A percentile compares a stretch with the other conserved stretches of the same genome.
Evolutionary conservation across 2,329 filamentous ascomycete species (phyloP).

Genomic region (Verruconis gallopava): DNA sequence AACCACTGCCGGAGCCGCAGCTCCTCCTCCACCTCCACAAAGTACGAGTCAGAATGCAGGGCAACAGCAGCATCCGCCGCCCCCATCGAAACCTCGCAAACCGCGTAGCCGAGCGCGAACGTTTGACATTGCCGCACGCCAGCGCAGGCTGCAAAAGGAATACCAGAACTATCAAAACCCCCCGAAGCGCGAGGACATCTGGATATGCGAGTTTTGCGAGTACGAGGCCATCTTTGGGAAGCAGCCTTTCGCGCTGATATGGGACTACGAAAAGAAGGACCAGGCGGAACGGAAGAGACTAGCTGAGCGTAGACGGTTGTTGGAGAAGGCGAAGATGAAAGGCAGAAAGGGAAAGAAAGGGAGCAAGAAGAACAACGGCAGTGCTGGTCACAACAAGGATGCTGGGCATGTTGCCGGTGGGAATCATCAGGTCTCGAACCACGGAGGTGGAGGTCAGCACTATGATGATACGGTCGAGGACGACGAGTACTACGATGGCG

Average conservation of each 20-base stretch:
- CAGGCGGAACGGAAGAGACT: conserved; percentile 69
- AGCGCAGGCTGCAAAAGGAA: conserved; percentile 64
- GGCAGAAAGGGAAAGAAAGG: conserved; percentile 54
- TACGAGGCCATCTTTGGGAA: conserved; percentile 92
- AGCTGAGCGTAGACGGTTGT: conserved; percentile 68
- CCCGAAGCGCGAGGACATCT: conserved; percentile 59
- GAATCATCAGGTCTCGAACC: background rate
- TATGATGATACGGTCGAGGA: conserved; percentile 4
- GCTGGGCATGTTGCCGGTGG: background rate
- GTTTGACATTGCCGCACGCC: conserved; percentile 60
- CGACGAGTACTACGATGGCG: conserved; percentile 8
- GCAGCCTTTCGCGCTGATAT: conserved; percentile 71
- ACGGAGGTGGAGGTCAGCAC: background rate
- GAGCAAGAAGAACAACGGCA: conserved; percentile 51
- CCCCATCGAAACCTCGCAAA: conserved; percentile 48
- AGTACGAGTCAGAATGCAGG: conserved; percentile 15
- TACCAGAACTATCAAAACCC: conserved; percentile 65
- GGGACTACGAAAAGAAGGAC: conserved; percentile 90
- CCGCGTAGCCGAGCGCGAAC: conserved; percentile 31
- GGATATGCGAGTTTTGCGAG: conserved; percentile 97
- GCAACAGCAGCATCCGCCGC: too few species aligned
- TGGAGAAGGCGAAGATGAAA: conserved; percentile 93
- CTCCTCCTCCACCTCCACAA: conserved; percentile 25
- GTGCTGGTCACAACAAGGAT: background rate
- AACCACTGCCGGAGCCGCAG: conserved; percentile 15